phyloP scores from a whole-genome alignment of 306 rosid species.

The Quercus ilex region DNA sequence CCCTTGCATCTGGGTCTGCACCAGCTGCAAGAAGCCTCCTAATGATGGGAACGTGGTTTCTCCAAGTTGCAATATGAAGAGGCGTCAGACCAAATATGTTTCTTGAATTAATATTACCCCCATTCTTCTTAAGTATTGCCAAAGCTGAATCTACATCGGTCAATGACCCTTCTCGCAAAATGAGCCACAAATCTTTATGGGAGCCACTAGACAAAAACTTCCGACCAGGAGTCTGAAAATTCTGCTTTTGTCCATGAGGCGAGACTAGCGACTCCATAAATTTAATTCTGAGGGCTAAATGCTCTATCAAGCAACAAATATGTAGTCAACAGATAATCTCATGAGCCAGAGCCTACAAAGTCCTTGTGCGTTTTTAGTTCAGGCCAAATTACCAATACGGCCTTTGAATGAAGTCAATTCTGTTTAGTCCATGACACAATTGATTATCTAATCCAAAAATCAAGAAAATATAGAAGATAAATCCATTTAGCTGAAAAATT shows the following conservation, averaged over 20 bases:
- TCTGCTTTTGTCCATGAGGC: slow-evolving; percentile 60
- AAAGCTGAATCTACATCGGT: slow-evolving; percentile 68
- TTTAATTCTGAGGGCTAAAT: slow-evolving; percentile 17
- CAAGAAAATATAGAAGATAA: slow-evolving; percentile 1
- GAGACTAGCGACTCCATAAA: slow-evolving; percentile 54
- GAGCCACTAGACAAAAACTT: slow-evolving; percentile 34
- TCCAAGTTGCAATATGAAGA: slow-evolving; percentile 93
- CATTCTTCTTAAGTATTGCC: slow-evolving; percentile 67
- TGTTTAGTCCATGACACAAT: slow-evolving; percentile 32
- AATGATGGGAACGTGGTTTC: slow-evolving; percentile 87
- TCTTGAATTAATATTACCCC: slow-evolving; percentile 72
- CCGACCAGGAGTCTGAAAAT: slow-evolving; percentile 42
- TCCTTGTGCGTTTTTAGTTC: not conserved
- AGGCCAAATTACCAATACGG: slow-evolving; percentile 4
- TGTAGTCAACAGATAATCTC: slow-evolving; percentile 11
- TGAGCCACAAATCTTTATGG: slow-evolving; percentile 66
- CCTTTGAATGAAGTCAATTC: slow-evolving; percentile 24
- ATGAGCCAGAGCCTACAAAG: slow-evolving; percentile 20
- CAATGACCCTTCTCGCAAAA: slow-evolving; percentile 73
- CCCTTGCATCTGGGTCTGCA: slow-evolving; percentile 93
- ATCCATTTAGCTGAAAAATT: slow-evolving; percentile 11
- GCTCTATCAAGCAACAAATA: slow-evolving; percentile 6
- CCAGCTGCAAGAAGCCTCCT: slow-evolving; percentile 89
- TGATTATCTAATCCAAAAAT: slow-evolving; percentile 4
- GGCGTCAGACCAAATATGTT: slow-evolving; percentile 75